Base-by-base conservation (phyloP, 495 filamentous ascomycete species). In the Trichocladium uniseriatum region DNA sequence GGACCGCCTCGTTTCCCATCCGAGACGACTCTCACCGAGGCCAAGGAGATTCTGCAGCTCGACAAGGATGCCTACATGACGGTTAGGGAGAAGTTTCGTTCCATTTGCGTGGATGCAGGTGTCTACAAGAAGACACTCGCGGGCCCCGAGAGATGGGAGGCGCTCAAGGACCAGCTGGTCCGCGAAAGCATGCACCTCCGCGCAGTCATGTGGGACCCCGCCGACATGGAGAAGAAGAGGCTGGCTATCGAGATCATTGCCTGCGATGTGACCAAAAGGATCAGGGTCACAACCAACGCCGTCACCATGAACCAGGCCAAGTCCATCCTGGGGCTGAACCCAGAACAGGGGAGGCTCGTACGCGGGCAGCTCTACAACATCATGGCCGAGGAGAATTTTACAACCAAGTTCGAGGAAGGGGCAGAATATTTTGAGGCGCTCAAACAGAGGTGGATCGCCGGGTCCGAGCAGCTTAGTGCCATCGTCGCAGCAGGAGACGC, bases 11-110 rank as follows among this genome's bases (percentile, higher is more conserved):
- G 87, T 38, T 90, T 84, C 59, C 84, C 84, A 0, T 89, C 84
- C 6, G 87, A 91, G 59, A 88, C 82, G 9, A 89, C 87, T 1
- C 77, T 92, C 47, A 81, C 86, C 55, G 86, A 92, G 58, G 79
- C 81, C 65, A 88, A 89, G 58, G 70, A 73, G 15, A 81, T 79
- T 55, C 69, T 92, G 31, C 74, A 68, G 40, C 68, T 91, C 37
- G 80, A 84, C 58, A 78, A 73, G 46, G 58, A 68, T 2, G 65
- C 74, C 39, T 92, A 92, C 62, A 74, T 69, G 29, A 58, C 79
- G 51, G 60, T 87, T 5, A 74, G 86, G 24, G 70, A 79, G 21
- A 76, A 78, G n/a, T 90, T 89, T 50, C 75, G 82, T 49, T 61
- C 55, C 15, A 85, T 91, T 21, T 89, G 84, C 55, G 71, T 80